Evolutionary conservation across 306 rosid species (phyloP).

Genomic region (Lathyrus sativus): DNA sequence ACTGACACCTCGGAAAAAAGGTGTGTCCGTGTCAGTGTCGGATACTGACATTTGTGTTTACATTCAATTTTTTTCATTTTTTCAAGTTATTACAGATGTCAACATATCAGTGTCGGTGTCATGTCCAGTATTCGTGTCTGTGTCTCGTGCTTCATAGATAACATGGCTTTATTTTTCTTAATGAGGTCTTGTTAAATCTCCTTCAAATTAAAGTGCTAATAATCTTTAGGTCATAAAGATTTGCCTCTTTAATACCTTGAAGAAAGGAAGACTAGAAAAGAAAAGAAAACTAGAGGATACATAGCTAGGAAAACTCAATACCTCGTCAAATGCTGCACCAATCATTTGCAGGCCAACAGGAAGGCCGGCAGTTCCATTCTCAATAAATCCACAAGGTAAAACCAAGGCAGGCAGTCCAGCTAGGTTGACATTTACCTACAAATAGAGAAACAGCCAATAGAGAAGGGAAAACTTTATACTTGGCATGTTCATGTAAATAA

Average conservation of each 20-base stretch:
- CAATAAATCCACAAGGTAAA: slow-evolving; percentile 93
- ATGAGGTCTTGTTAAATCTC: neutral
- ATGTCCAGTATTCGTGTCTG: too few relatives aligned
- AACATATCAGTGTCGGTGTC: too few relatives aligned
- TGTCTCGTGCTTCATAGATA: too few relatives aligned
- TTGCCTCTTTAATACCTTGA: slow-evolving; percentile 4
- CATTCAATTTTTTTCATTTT: too few relatives aligned
- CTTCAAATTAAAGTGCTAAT: neutral
- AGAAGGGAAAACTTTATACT: slow-evolving; percentile 14
- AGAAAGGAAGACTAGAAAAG: slow-evolving; percentile 12
- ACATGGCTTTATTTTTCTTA: slow-evolving; percentile 17
- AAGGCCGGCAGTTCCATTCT: slow-evolving; percentile 76
- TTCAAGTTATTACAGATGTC: too few relatives aligned
- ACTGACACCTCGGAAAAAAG: too few relatives aligned
- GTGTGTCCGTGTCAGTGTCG: too few relatives aligned
- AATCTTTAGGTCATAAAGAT: slow-evolving; percentile 3
- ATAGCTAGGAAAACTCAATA: slow-evolving; percentile 38
- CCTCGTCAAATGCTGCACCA: slow-evolving; percentile 93
- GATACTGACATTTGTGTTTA: too few relatives aligned
- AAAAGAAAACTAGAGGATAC: slow-evolving; percentile 17
- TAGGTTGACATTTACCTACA: slow-evolving; percentile 91
- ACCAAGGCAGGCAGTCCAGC: slow-evolving; percentile 98
- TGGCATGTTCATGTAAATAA: slow-evolving; percentile 9
- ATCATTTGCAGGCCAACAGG: slow-evolving; percentile 98
- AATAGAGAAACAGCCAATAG: slow-evolving; percentile 15